phyloP scores from a whole-genome alignment of 2,329 filamentous ascomycete genomes.

The Apiospora kogelbergensis region DNA sequence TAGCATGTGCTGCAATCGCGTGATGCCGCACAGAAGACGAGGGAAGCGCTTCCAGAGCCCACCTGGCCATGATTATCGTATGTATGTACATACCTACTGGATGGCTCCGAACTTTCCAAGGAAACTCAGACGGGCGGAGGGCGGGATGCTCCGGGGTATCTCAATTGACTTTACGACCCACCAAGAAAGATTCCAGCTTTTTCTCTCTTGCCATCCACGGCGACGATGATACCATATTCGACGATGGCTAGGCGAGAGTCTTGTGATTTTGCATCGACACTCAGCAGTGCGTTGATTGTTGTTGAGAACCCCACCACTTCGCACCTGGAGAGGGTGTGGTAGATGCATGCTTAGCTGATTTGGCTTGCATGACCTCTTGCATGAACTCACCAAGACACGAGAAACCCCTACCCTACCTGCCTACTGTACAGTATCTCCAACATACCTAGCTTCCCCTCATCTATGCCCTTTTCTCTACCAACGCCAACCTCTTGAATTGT shows the following conservation, averaged over 20 bases:
- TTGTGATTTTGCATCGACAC: not conserved
- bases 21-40: not conserved
- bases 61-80: not conserved
- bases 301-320: not conserved
- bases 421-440: not conserved
- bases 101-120: not conserved
- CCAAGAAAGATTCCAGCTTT: not conserved
- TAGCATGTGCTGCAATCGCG: not conserved
- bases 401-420: not conserved
- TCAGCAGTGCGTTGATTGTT: not conserved
- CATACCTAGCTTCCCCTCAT: not conserved
- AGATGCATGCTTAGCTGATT: not conserved
- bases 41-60: not conserved
- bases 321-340: not conserved
- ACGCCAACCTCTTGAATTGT: not conserved
- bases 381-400: slow-evolving; percentile 5
- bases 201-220: not conserved
- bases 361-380: not conserved
- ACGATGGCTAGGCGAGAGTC: not conserved
- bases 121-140: not conserved
- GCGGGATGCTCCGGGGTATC: not conserved
- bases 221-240: not conserved
- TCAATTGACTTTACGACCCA: not conserved
- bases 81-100: not conserved
- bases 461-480: not conserved